Evolutionary conservation across 2,329 filamentous ascomycete genomes (phyloP).

Genomic region (Aspergillus sp.): DNA sequence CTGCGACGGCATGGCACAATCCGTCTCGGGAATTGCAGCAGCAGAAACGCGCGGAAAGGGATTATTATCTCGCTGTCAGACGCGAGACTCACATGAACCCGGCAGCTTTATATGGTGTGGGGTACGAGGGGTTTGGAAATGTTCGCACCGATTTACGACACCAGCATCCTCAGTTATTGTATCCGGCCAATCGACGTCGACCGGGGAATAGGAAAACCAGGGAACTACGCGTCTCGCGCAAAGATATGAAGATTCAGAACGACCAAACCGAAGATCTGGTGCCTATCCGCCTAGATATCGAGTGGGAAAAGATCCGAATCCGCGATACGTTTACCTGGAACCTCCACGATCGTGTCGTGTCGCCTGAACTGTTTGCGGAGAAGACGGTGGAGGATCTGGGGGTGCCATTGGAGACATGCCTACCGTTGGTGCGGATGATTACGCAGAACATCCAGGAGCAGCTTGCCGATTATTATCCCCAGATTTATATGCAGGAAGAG

Average conservation of each 20-base stretch:
- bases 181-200: constrained; percentile 67
- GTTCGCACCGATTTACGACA: constrained; percentile 65
- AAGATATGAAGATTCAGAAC: constrained; percentile 75
- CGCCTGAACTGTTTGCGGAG: constrained; percentile 72
- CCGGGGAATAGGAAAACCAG: constrained; percentile 69
- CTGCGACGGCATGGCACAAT: constrained; percentile 45
- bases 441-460: constrained; percentile 73
- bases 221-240: constrained; percentile 63
- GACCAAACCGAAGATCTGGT: constrained; percentile 88
- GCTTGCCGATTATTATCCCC: constrained; percentile 85
- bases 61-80: constrained; percentile 61
- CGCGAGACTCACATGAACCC: constrained; percentile 50
- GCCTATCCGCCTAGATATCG: constrained; percentile 83
- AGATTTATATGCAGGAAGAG: constrained; percentile 82
- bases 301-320: constrained; percentile 90
- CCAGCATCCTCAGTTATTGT: constrained; percentile 62
- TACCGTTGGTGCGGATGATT: constrained; percentile 54
- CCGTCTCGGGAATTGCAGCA: constrained; percentile 51
- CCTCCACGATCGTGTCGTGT: constrained; percentile 77
- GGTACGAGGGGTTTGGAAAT: constrained; percentile 86
- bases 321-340: constrained; percentile 99
- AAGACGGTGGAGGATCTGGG: constrained; percentile 80
- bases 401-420: constrained; percentile 60
- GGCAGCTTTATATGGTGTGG: constrained; percentile 55
- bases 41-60: constrained; percentile 58